A percentile compares a stretch with the other conserved stretches of the same genome.
Evolutionary conservation across 2,329 filamentous ascomycete species (phyloP).

Genomic region (Aureobasidium sp.): DNA sequence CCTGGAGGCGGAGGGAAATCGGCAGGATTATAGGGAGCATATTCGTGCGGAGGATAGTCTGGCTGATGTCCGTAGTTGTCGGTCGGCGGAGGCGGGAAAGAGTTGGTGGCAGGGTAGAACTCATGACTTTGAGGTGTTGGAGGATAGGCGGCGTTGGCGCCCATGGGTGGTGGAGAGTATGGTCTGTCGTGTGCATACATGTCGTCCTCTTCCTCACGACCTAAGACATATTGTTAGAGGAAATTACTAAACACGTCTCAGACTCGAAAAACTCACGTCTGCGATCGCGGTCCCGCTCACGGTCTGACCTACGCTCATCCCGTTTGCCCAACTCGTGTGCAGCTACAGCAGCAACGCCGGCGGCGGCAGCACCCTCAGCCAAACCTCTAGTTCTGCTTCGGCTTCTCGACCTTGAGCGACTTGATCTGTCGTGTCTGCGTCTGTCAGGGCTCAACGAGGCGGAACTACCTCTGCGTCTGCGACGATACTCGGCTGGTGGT

Average conservation of each 20-base stretch:
- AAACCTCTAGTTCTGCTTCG: slow-evolving; percentile 45
- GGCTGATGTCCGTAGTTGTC: slow-evolving; percentile 26
- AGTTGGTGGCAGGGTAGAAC: slow-evolving; percentile 40
- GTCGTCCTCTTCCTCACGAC: slow-evolving; percentile 23
- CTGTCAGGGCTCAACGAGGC: slow-evolving; percentile 35
- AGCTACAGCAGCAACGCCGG: slow-evolving; percentile 48
- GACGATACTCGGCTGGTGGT: slow-evolving; percentile 35
- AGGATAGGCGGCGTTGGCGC: slow-evolving; percentile 26
- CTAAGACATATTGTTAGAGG: slow-evolving; percentile 12
- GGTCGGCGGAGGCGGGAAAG: slow-evolving; percentile 41
- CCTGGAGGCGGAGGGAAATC: slow-evolving; percentile 36
- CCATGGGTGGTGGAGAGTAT: slow-evolving; percentile 31
- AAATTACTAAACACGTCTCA: neutral
- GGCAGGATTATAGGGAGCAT: slow-evolving; percentile 37
- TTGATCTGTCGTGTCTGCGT: slow-evolving; percentile 23
- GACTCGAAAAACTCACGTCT: slow-evolving; percentile 38
- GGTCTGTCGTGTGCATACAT: slow-evolving; percentile 23
- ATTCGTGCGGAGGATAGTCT: slow-evolving; percentile 23
- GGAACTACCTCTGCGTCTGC: slow-evolving; percentile 39
- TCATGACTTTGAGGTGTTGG: slow-evolving; percentile 23
- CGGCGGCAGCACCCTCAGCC: slow-evolving; percentile 51
- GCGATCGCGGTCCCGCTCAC: slow-evolving; percentile 23
- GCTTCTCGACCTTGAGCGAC: slow-evolving; percentile 35
- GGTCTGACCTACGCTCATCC: slow-evolving; percentile 48
- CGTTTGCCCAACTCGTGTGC: slow-evolving; percentile 52